Base-by-base conservation (phyloP, 2,329 filamentous ascomycete species). In the Aureobasidium sp. region DNA sequence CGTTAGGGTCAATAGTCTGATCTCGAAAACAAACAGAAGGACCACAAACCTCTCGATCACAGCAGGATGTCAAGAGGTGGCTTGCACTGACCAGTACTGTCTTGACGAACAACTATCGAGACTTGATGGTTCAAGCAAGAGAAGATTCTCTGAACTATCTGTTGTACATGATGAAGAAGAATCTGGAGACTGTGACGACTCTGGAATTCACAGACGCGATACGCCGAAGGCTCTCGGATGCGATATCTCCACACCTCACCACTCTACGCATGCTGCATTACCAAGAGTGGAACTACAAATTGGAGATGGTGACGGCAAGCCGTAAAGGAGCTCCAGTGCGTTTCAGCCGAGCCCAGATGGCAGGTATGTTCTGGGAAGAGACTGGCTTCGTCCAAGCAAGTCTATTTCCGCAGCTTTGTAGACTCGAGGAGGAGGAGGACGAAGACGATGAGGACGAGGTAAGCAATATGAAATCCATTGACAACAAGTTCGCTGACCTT, bases 351-450 rank as follows among this genome's bases (percentile, higher is more conserved):
- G 3, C 15, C 7, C 1, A 12, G 12, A 61, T 61, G 58, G 58
- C 53, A 4, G 48, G 48, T 1, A n/a, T 53, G 37, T 45, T 47
- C 17, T 5, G n/a, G 1, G 58, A 45, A 22, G 20, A 52, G 15
- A 45, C 12, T 1, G 58, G 58, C 3, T 47, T 1, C 4, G 39
- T 53, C 27, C 11, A 53, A 29, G 58, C 58, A 3, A 17, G 9
- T 14, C 17, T 61, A 4, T 61, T 61, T n/a, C 58, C 58, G 4
- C 47, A 20, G 8, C 58, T 61, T 14, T 45, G 58, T 20, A 36
- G 48, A 20, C 9, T 61, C 0, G 48, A 53, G 14, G 0, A 9
- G 14, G 0, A 9, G 12, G 14, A 22, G 27, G 58, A 29, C 9
- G 17, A 29, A 27, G 36, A 42, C 7, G 25, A 60, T 25, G 22